Percentiles rank a stretch among this genome's conserved stretches.
These are phyloP conservation scores for Ganoderma resinaceum DNA, from an alignment of 1,284 basidiomycete species.

Conservation along the genomic window DNA sequence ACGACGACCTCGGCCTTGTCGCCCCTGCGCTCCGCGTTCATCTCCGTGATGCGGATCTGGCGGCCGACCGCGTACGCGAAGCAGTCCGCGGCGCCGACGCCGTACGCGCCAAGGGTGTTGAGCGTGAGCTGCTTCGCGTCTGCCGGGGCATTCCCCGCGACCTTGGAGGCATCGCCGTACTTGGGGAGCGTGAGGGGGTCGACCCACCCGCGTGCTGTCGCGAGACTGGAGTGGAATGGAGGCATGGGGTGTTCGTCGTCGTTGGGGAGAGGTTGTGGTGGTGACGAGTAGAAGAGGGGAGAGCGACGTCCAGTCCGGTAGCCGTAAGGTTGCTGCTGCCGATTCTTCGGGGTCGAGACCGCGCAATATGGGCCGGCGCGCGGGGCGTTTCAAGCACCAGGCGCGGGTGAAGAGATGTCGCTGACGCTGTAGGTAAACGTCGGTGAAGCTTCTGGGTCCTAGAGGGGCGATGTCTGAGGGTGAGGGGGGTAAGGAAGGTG, in stretches of 20 bases:
- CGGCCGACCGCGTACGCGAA: slow-evolving; percentile 68
- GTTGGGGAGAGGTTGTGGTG: neutral
- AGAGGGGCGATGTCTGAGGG: neutral
- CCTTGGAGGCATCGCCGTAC: slow-evolving; percentile 57
- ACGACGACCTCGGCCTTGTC: slow-evolving; percentile 63
- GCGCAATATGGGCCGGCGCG: neutral
- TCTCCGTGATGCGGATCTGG: slow-evolving; percentile 63
- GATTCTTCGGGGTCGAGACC: neutral
- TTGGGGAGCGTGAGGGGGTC: slow-evolving; percentile 63
- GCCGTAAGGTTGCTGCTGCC: neutral
- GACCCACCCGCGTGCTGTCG: slow-evolving; percentile 56
- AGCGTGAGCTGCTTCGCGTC: slow-evolving; percentile 68
- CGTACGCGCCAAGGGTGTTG: slow-evolving; percentile 71
- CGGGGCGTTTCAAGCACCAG: neutral
- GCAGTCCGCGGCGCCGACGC: slow-evolving; percentile 63
- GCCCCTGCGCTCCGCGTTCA: slow-evolving; percentile 53
- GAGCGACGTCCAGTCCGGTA: neutral
- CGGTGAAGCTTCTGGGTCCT: neutral
- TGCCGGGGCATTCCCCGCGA: slow-evolving; percentile 65
- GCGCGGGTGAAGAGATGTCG: neutral
- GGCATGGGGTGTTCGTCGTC: slow-evolving; percentile 19
- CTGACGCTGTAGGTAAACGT: neutral
- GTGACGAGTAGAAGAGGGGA: neutral
- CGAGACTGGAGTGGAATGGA: slow-evolving; percentile 31
- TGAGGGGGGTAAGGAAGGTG: neutral